Percentiles rank a stretch among this genome's conserved stretches.
Evolutionary conservation across 345 rosid genomes (phyloP).

Genomic region (Camelina sativa): DNA sequence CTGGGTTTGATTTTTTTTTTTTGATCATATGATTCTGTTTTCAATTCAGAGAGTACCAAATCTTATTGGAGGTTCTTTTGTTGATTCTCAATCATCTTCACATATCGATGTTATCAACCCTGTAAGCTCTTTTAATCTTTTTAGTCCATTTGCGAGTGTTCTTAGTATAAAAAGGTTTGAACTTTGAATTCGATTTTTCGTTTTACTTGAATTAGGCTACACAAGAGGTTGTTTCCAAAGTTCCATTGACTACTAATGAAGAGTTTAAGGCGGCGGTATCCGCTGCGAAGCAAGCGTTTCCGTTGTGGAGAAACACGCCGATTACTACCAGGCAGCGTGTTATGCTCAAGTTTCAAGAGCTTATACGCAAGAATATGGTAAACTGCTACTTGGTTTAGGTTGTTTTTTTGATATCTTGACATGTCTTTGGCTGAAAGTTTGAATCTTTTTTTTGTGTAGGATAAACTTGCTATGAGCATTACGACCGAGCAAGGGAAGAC

Average conservation of each 20-base stretch:
- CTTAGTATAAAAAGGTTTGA: not conserved
- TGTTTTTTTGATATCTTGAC: not conserved
- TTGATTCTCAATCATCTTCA: conserved; percentile 67
- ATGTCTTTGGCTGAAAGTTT: conserved; percentile 11
- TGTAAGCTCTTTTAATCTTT: conserved; percentile 44
- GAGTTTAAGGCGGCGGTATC: conserved; percentile 92
- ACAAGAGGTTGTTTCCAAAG: conserved; percentile 82
- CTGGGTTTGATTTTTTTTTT: not conserved
- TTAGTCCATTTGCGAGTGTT: not conserved
- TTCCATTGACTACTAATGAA: conserved; percentile 87
- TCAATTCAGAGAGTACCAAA: conserved; percentile 75
- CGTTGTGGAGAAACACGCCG: conserved; percentile 87
- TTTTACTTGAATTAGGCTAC: conserved; percentile 62
- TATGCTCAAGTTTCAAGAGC: conserved; percentile 94
- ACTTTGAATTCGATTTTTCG: not conserved
- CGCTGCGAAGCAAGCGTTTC: conserved; percentile 87
- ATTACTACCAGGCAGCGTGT: conserved; percentile 84
- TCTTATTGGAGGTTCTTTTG: conserved; percentile 84
- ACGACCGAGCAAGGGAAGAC: conserved; percentile 98
- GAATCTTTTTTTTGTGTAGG: conserved; percentile 52
- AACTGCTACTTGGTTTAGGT: conserved; percentile 15
- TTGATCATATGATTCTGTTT: not conserved
- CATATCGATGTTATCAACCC: conserved; percentile 84
- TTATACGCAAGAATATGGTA: conserved; percentile 88
- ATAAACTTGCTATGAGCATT: conserved; percentile 86